Conservation (phyloP, 257 asterid genomes). For the Sherardia arvensis region DNA sequence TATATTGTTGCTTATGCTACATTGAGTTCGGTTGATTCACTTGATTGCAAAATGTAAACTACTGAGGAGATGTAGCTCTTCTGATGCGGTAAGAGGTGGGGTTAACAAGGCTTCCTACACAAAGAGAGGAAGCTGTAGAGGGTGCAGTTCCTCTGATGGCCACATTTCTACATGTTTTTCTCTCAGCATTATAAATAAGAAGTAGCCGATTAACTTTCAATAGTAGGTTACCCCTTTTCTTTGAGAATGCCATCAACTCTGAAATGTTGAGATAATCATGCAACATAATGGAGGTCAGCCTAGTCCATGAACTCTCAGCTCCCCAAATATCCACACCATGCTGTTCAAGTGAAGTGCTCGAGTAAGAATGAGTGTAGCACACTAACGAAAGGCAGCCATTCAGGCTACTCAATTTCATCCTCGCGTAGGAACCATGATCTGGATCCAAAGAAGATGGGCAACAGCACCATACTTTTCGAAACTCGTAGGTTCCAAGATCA, state of each 20-base stretch:
- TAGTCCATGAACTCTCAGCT: slow-evolving; percentile 5
- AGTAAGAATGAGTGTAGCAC: background rate
- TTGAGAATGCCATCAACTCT: background rate
- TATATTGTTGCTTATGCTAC: background rate
- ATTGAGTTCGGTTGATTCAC: no score
- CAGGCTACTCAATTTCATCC: background rate
- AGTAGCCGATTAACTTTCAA: background rate
- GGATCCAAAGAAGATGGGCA: background rate
- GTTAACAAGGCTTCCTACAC: background rate
- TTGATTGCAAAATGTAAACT: no score
- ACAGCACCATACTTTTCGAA: background rate
- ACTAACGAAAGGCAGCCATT: background rate
- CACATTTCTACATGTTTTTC: background rate
- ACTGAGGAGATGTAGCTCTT: background rate
- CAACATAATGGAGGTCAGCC: background rate
- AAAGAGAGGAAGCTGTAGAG: background rate
- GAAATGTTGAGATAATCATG: background rate
- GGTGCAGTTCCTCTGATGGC: background rate
- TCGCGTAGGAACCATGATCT: no score
- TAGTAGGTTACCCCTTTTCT: background rate
- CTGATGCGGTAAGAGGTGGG: background rate
- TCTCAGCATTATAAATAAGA: background rate
- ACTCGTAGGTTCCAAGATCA: background rate
- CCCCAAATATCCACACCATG: background rate
- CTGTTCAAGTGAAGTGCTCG: background rate